phyloP scores from a whole-genome alignment of 805 yeast genomes.

The Metschnikowia henanensis region DNA sequence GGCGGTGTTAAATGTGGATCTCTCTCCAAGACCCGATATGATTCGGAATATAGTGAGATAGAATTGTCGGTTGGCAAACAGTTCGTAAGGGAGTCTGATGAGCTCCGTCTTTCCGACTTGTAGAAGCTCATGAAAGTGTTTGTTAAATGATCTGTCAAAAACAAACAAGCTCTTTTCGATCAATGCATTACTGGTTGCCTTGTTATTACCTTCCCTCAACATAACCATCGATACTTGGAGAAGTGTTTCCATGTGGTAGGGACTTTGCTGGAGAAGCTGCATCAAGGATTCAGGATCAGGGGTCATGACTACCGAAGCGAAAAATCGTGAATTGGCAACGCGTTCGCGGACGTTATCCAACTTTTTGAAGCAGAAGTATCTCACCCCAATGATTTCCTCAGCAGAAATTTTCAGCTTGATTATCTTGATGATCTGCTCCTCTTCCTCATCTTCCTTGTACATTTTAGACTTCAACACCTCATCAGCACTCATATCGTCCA shows the following conservation, averaged over 20 bases:
- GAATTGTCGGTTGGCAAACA: slow-evolving; percentile 73
- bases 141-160: slow-evolving; percentile 71
- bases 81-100: slow-evolving; percentile 73
- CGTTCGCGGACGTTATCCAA: slow-evolving; percentile 28
- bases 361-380: slow-evolving; percentile 58
- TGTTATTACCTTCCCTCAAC: slow-evolving; percentile 72
- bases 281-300: slow-evolving; percentile 79
- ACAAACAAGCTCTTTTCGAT: slow-evolving; percentile 77
- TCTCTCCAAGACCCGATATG: slow-evolving; percentile 66
- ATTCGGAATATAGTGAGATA: slow-evolving; percentile 73
- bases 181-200: slow-evolving; percentile 67
- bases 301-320: slow-evolving; percentile 63
- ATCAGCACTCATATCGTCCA: slow-evolving; percentile 51
- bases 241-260: slow-evolving; percentile 78
- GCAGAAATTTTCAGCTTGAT: slow-evolving; percentile 31
- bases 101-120: slow-evolving; percentile 52
- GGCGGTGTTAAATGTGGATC: slow-evolving; percentile 78
- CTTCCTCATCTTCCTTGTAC: slow-evolving; percentile 41
- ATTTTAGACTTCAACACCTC: slow-evolving; percentile 37
- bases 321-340: slow-evolving; percentile 51
- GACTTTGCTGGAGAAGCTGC: slow-evolving; percentile 54
- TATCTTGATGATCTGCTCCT: slow-evolving; percentile 25
- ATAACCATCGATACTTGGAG: slow-evolving; percentile 75
- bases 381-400: slow-evolving; percentile 44
- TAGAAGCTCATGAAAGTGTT: slow-evolving; percentile 48